Evolutionary conservation across 768 basidiomycete species (phyloP), one percentile per base, ranked within the genome.

Genomic region (Hericium rajendrae): DNA sequence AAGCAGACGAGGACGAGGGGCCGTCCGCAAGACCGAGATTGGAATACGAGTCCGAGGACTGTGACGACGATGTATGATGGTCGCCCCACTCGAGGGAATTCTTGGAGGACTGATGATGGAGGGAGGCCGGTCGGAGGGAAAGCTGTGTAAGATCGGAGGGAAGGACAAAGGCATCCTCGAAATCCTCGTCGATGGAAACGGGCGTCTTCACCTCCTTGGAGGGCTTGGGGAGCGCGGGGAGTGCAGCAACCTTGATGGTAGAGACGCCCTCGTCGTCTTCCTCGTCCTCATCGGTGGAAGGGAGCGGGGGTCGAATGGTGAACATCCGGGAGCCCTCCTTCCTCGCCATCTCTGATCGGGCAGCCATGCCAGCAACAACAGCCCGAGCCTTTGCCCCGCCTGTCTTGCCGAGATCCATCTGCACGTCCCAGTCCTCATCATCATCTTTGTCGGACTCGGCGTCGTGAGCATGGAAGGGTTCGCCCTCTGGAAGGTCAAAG

Each of bases 21-120:
- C 78, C 79, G 61, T 84, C 84, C 43, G 82, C 81, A 61, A 91
- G 85, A 52, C 88, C 85, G 38, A 92, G 78, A 20, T 84, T 79
- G 41, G 90, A 91, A 64, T 88, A 91, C 9, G 87, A 81, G 68
- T 92, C 91, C 22, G 90, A 92, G n/a, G 89, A 91, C 65, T 88
- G 87, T 13, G 88, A 89, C 6, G 88, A 69, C 12, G 71, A 83
- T 1, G 90, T 87, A 48, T 87, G 82, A 65, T 92, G 88, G 71
- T 91, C 89, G 32, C 86, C 79, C 88, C 89, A 91, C 72, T 91
- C 89, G 26, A 92, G 76, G 0, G 90, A 91, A 53, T 81, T 82
- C 73, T 91, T 91, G 57, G 91, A 91, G 9, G 86, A 79, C 53
- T 86, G 83, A 66, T 90, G 87, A 26, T 51, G 49, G 22, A 51